Evolutionary conservation across 2,329 filamentous ascomycete genomes (phyloP), one percentile per base, ranked within the genome.

Genomic region (Blumeria hordei): DNA sequence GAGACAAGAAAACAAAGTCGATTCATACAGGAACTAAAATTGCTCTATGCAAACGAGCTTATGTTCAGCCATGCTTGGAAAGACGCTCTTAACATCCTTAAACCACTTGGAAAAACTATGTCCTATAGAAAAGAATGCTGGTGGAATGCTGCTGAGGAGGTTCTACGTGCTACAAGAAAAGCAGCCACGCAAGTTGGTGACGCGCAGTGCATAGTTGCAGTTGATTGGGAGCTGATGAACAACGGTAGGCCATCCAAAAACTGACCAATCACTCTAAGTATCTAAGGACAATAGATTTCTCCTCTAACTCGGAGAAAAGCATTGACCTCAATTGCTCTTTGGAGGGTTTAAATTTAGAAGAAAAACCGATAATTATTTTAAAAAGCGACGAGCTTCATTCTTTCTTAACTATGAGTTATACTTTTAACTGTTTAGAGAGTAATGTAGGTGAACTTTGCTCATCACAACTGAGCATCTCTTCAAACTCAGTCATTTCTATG

Each of bases 221-320:
- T 80, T 53, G 78, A 81, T 61, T 81, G 80, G 76, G 80, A 83
- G 62, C 68, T 83, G 47, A 69, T 82, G 64, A 71, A 77, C 56
- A 72, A 66, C 47, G 70, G 77, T 80, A 67, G 64, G 75, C 69
- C n/a, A 33, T 51, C 18, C 21, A 28, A 28, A 4, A 28, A 28
- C 32, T 11, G 44, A 18, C 9, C 32, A 28, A 33, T 43, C 39
- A 43, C 39, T 36, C 28, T 44, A 10, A n/a, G 28, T 32, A 54
- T 21, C 14, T 53, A 54, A 21, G 7, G 37, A 55, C 49, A 39
- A 6, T 41, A 78, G 77, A 67, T 53, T 82, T 80, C 62, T 69
- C 70, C 4, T 70, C 69, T 59, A 72, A 72, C 14, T 68, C 71
- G 10, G 70, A 74, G 33, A 81, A 78, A 78, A 71, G 72, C 56